Base-by-base conservation (phyloP, 2,329 filamentous ascomycete genomes). In the Calonectria multiphialidica region DNA sequence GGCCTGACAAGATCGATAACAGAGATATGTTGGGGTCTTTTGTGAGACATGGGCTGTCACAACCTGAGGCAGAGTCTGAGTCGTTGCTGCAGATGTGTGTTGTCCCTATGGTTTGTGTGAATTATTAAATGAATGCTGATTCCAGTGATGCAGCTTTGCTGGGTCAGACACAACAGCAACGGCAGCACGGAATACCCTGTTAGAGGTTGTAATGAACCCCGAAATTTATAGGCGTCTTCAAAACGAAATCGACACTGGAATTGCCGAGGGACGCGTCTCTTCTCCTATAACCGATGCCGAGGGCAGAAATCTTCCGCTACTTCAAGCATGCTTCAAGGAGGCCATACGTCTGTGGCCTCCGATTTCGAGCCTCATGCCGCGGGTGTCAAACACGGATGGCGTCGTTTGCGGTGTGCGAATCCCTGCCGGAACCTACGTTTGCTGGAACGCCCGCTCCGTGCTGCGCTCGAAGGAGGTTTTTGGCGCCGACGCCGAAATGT, bases 111-210 rank as follows among this genome's bases (percentile, higher is more conserved):
- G 2, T 5, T 4, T 5, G 3, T 23, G 21, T 5, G 9, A 30
- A 49, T 15, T 25, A 13, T 15, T 16, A 44, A 44, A 44, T 44
- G 13, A 21, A 10, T 2, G 21, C 45, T 49, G 9, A 49, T 25
- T 25, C 18, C n/a, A 7, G 16, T 49, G n/a, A 5, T 49, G 23
- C 45, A 71, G 68, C 10, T 66, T 68, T 21, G 69, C 69, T n/a
- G 69, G 64, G n/a, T 67, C 69, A 3, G 69, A 71, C 40, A 72
- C 70, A 1, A 68, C 65, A n/a, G 65, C 70, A 2, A 62, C 65
- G 6, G 65, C 40, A 5, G 21, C 63, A 3, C 16, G 70, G n/a
- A 61, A 44, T 16, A 23, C 37, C 9, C 28, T 72, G 35, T 23
- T 35, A 2, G 65, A 68, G 15, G 13, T 68, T 50, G n/a, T 21